Percentiles rank a stretch among this genome's conserved stretches.
These are phyloP conservation scores for Erodium trifolium DNA, from an alignment of 441 rosid species.

Conservation along the genomic window DNA sequence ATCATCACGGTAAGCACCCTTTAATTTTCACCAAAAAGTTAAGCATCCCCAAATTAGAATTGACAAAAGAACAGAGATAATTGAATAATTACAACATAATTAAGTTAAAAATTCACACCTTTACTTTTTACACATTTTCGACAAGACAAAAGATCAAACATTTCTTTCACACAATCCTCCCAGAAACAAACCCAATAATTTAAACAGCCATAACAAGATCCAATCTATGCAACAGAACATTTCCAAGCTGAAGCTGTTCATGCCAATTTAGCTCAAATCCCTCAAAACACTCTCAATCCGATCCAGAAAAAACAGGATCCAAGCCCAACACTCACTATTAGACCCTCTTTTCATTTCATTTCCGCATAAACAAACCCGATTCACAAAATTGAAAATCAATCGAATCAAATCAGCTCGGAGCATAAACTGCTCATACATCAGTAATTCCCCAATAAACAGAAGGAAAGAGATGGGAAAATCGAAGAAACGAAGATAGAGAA, in stretches of 20 bases:
- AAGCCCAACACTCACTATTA: too few relatives aligned
- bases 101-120: neutral
- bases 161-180: neutral
- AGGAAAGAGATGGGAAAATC: too few relatives aligned
- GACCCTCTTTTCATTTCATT: neutral
- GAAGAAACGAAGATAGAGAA: slow-evolving; percentile 3
- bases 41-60: neutral
- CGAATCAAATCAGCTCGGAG: neutral
- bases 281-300: neutral
- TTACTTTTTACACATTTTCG: neutral
- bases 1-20: slow-evolving; percentile 98
- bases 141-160: neutral
- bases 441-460: neutral
- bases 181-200: neutral
- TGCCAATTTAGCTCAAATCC: neutral
- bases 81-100: neutral
- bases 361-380: neutral
- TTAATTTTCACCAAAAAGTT: slow-evolving; percentile 10
- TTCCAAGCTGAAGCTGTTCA: neutral
- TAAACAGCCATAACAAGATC: neutral
- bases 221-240: neutral
- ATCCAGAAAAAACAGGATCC: too few relatives aligned
- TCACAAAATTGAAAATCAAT: neutral
- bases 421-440: neutral
- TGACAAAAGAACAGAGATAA: neutral